Percentiles rank a stretch among this genome's conserved stretches.
These are phyloP conservation scores for Gynostemma pentaphyllum DNA, from an alignment of 306 rosid species.

Conservation along the genomic window DNA sequence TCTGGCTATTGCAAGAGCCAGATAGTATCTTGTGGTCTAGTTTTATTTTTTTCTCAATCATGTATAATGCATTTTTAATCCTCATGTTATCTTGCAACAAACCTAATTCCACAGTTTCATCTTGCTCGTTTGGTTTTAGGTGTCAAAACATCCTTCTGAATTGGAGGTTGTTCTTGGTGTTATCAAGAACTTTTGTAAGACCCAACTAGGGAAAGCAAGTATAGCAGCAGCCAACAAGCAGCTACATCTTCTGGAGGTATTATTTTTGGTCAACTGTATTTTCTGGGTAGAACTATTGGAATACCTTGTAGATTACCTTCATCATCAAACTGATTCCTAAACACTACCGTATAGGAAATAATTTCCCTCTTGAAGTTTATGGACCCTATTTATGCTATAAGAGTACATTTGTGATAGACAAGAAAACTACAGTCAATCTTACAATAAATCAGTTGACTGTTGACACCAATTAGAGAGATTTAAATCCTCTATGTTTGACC, in stretches of 20 bases:
- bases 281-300: not conserved
- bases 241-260: constrained; percentile 74
- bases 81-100: not conserved
- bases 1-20: too few species aligned
- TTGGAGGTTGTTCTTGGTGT: constrained; percentile 87
- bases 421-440: not conserved
- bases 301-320: not conserved
- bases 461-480: not conserved
- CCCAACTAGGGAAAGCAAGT: constrained; percentile 50
- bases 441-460: not conserved
- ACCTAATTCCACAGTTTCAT: not conserved
- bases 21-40: too few species aligned
- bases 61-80: not conserved
- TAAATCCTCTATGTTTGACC: not conserved
- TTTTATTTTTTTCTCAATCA: not conserved
- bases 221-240: constrained; percentile 58
- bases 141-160: constrained; percentile 68
- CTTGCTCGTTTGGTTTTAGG: constrained; percentile 23
- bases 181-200: constrained; percentile 67
- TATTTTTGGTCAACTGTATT: constrained; percentile 4
- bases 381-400: not conserved
- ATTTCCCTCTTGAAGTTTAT: not conserved
- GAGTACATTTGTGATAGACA: not conserved
- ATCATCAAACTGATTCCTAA: not conserved
- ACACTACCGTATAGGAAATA: not conserved